Base-by-base conservation (phyloP, 345 rosid genomes). In the Corchorus capsularis region DNA sequence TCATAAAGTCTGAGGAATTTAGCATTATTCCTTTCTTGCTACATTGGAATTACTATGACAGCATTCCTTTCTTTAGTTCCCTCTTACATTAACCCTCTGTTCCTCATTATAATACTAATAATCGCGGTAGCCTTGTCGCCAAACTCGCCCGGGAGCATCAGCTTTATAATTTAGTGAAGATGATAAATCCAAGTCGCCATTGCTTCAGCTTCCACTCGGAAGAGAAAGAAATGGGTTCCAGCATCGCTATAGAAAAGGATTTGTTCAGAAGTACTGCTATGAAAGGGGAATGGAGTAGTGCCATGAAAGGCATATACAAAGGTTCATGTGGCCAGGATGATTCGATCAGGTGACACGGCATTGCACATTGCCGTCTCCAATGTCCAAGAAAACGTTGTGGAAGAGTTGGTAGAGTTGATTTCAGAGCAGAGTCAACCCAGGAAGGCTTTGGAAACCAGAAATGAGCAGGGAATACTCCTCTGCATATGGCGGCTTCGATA, bases 321-420 rank as follows among this genome's bases (percentile, higher is more conserved):
- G 5, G 63, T 72, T 32, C 81, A 60, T 73, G 14, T 0, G 19
- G 72, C 47, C 4, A 71, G 35, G 79, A 77, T 82, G 74, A 86
- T 83, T 7, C 60, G 52, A 37, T 55, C 89, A 8, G 79, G 85
- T 0, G 85, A 83, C 60, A 89, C 88, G 0, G 88, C 81, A 2
- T 57, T 89, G 63, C 89, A 86, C 79, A 55, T 89, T 4, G 87
- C 89, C 13, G 86, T 80, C 12, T 52, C 82, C 10, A 86, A 82
- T 7, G 79, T 75, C 71, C 71, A 80, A 69, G 85, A 76, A 14
- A 53, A 35, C 7, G 5, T 52, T 0, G 87, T 86, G 3, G 71
- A 49, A 34, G 9, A 60, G 7, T 78, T 83, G 8, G 79, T 88
- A 0, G 0, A 5, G 0, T 8, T 64, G 22, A 69, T 88, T 69